A percentile compares a stretch with the other conserved stretches of the same genome.
These are phyloP conservation scores for Nemophila menziesii DNA, from an alignment of 257 asterid genomes.

Conservation along the genomic window DNA sequence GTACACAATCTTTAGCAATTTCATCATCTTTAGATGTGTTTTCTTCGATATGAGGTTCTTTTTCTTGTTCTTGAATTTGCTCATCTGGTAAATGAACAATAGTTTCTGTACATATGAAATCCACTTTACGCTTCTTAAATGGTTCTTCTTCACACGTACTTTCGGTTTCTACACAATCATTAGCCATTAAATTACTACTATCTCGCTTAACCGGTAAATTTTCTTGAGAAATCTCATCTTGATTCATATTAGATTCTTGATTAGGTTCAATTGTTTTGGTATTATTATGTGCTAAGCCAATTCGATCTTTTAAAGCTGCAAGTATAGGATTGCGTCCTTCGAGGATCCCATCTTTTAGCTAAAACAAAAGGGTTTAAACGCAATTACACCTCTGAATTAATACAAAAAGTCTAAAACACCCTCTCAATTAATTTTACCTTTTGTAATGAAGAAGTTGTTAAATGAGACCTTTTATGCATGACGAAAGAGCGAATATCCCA, in stretches of 20 bases:
- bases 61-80: slow-evolving; percentile 14
- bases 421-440: slow-evolving; percentile 24
- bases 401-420: too few species aligned
- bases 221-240: slow-evolving; percentile 12
- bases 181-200: slow-evolving; percentile 14
- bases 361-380: slow-evolving; percentile 7
- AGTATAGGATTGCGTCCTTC: slow-evolving; percentile 28
- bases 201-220: slow-evolving; percentile 24
- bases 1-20: too few species aligned
- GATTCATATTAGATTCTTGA: too few species aligned
- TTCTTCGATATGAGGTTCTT: slow-evolving; percentile 12
- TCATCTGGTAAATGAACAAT: slow-evolving; percentile 16
- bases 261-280: too few species aligned
- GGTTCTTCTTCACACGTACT: neutral
- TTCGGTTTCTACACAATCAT: slow-evolving; percentile 14
- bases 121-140: slow-evolving; percentile 31
- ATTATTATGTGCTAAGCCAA: too few species aligned
- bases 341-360: slow-evolving; percentile 48
- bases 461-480: slow-evolving; percentile 30
- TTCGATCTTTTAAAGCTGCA: slow-evolving; percentile 39
- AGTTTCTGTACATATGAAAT: slow-evolving; percentile 5
- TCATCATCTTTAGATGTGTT: slow-evolving; percentile 10
- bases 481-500: slow-evolving; percentile 51
- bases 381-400: too few species aligned
- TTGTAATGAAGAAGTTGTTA: slow-evolving; percentile 23